Evolutionary conservation across 257 asterid genomes (phyloP).

Genomic region (Capsicum chinense): DNA sequence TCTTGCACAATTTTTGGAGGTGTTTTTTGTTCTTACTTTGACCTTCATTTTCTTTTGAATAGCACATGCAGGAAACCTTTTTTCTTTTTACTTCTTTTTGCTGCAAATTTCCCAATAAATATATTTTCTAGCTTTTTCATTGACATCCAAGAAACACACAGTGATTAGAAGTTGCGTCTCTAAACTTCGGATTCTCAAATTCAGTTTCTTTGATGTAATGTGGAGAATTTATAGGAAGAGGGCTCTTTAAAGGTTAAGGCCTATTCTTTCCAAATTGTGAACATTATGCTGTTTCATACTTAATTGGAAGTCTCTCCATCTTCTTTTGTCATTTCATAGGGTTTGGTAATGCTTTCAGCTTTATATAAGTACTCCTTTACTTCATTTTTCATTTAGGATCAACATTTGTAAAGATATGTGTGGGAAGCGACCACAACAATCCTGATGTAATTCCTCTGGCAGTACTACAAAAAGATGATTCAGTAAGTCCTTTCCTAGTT

Average conservation of each 20-base stretch:
- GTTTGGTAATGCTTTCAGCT: conserved; percentile 20
- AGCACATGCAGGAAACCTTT: not conserved
- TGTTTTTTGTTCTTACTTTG: not conserved
- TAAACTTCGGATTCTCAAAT: not conserved
- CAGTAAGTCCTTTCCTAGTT: conserved; percentile 50
- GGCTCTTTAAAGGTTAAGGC: conserved; percentile 4
- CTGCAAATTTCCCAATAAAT: not conserved
- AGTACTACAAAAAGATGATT: conserved; percentile 60
- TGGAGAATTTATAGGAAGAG: not conserved
- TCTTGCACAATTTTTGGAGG: not conserved
- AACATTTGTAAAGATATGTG: conserved; percentile 68
- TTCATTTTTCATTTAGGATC: conserved; percentile 57
- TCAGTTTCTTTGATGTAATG: not conserved
- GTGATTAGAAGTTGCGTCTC: not conserved
- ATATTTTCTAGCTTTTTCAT: not conserved
- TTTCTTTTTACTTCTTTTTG: not conserved
- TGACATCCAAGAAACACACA: not conserved
- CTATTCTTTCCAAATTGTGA: conserved; percentile 16
- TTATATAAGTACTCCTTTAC: conserved; percentile 26
- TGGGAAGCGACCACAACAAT: conserved; percentile 57
- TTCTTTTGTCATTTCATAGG: not conserved
- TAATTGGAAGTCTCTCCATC: conserved; percentile 1
- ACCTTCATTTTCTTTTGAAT: not conserved
- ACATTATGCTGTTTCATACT: not conserved
- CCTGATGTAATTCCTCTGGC: conserved; percentile 68